A percentile compares a stretch with the other conserved stretches of the same genome.
Evolutionary conservation across 2,329 filamentous ascomycete species (phyloP).

Genomic region (Neopestalotiopsis sp.): DNA sequence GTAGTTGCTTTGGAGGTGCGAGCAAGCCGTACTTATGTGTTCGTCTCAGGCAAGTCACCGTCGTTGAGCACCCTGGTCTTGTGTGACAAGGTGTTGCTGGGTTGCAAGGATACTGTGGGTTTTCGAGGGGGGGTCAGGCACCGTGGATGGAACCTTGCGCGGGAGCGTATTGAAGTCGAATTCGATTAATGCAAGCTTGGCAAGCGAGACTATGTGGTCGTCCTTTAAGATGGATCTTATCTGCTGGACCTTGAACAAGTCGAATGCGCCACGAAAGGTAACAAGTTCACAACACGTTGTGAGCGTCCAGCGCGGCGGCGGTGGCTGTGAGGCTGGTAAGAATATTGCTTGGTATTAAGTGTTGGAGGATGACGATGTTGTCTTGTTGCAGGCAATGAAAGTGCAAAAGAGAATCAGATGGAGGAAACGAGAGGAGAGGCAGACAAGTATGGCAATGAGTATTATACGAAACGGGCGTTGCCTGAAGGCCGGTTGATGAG

Average conservation of each 20-base stretch:
- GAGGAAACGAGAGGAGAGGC: conserved; percentile 12
- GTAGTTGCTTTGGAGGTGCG: conserved; percentile 22
- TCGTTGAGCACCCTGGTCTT: conserved; percentile 24
- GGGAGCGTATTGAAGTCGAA: conserved; percentile 38
- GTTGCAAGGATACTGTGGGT: conserved; percentile 31
- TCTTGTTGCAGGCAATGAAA: conserved; percentile 5
- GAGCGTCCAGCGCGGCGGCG: conserved; percentile 26
- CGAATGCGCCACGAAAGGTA: conserved; percentile 18
- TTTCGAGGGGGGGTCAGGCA: conserved; percentile 32
- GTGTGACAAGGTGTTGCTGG: conserved; percentile 27
- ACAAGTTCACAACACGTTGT: conserved; percentile 19
- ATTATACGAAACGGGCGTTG: conserved; percentile 18
- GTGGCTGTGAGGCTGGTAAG: conserved; percentile 8
- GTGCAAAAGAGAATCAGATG: neutral
- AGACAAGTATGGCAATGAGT: conserved; percentile 15
- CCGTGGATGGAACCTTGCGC: conserved; percentile 36
- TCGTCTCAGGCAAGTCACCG: conserved; percentile 24
- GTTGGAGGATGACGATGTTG: neutral
- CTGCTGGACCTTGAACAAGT: conserved; percentile 27
- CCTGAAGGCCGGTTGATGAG: conserved; percentile 8
- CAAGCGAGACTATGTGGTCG: conserved; percentile 37
- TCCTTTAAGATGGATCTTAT: conserved; percentile 28
- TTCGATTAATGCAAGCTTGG: conserved; percentile 42
- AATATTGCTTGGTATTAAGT: conserved; percentile 13
- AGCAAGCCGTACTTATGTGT: conserved; percentile 38